A percentile compares a stretch with the other conserved stretches of the same genome.
Conservation (phyloP, 1,139 yeast species). For the Trichomonascaceae sp. region DNA sequence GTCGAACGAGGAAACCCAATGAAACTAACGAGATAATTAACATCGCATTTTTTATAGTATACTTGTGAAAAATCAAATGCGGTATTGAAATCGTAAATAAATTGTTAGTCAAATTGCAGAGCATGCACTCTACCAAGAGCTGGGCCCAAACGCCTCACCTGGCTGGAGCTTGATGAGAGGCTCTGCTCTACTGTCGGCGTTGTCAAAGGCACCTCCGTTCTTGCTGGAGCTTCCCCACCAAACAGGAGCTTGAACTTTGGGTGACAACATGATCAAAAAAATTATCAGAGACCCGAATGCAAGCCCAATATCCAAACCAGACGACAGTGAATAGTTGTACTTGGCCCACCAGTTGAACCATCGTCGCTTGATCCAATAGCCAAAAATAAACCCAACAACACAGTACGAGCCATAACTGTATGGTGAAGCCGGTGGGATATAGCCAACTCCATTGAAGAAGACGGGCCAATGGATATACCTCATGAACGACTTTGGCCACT, state of each 20-base stretch:
- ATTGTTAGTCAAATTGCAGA: too few relatives aligned
- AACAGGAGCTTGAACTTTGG: slow-evolving; percentile 25
- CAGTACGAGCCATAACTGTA: slow-evolving; percentile 38
- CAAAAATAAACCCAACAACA: slow-evolving; percentile 38
- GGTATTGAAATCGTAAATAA: too few relatives aligned
- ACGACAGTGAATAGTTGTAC: slow-evolving; percentile 46
- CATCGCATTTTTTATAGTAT: too few relatives aligned
- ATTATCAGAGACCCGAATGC: slow-evolving; percentile 39
- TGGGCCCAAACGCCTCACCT: slow-evolving; percentile 20
- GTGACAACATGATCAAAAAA: slow-evolving; percentile 31
- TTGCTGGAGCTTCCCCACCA: slow-evolving; percentile 58
- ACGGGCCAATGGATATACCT: slow-evolving; percentile 37
- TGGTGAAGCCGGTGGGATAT: slow-evolving; percentile 43
- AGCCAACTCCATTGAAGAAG: slow-evolving; percentile 37
- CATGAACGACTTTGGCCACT: slow-evolving; percentile 36
- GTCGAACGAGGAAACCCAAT: too few relatives aligned
- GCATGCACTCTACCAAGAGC: too few relatives aligned
- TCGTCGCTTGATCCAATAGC: slow-evolving; percentile 35
- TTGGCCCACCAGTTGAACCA: slow-evolving; percentile 55
- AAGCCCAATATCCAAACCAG: slow-evolving; percentile 45
- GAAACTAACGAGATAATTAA: slow-evolving; percentile 3
- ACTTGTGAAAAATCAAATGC: too few relatives aligned
- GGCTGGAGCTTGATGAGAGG: slow-evolving; percentile 12
- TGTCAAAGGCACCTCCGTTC: slow-evolving; percentile 15
- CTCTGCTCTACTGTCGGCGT: slow-evolving; percentile 12